Evolutionary conservation across 495 filamentous ascomycete genomes (phyloP).

Genomic region (Neurospora sublineolata): DNA sequence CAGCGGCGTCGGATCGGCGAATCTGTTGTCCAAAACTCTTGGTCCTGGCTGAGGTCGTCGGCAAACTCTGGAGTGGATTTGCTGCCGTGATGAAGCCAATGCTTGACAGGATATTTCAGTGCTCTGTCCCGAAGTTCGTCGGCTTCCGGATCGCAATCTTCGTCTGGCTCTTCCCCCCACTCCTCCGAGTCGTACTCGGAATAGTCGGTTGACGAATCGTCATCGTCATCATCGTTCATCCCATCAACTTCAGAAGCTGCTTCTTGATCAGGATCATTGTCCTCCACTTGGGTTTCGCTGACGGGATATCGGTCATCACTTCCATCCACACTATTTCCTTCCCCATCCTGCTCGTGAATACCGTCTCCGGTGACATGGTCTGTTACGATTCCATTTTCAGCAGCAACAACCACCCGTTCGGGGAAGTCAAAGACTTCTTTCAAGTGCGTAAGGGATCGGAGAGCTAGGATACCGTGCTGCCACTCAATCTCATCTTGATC

Average conservation of each 20-base stretch:
- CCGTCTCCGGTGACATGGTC: not conserved
- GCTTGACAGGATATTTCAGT: slow-evolving; percentile 23
- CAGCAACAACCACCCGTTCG: not conserved
- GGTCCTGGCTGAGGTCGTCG: slow-evolving; percentile 21
- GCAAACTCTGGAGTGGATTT: slow-evolving; percentile 27
- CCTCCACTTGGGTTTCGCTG: not conserved
- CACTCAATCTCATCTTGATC: slow-evolving; percentile 25
- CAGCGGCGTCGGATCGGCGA: slow-evolving; percentile 23
- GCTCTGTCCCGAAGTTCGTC: not conserved
- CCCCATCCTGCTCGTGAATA: not conserved
- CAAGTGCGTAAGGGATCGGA: slow-evolving; percentile 24
- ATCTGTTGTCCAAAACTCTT: slow-evolving; percentile 23
- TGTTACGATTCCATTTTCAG: not conserved
- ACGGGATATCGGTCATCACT: not conserved
- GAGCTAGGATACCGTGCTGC: slow-evolving; percentile 28
- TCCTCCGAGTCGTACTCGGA: not conserved
- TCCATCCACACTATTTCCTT: not conserved
- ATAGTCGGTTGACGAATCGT: not conserved
- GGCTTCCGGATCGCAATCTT: not conserved
- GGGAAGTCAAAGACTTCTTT: slow-evolving; percentile 7
- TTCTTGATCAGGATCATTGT: not conserved
- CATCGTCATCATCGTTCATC: not conserved
- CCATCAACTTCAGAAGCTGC: not conserved
- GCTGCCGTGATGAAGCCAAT: slow-evolving; percentile 28
- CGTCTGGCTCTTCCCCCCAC: not conserved